A percentile compares a stretch with the other conserved stretches of the same genome.
These are phyloP conservation scores for Metschnikowia anglica DNA, from an alignment of 805 yeast genomes.

Conservation along the genomic window DNA sequence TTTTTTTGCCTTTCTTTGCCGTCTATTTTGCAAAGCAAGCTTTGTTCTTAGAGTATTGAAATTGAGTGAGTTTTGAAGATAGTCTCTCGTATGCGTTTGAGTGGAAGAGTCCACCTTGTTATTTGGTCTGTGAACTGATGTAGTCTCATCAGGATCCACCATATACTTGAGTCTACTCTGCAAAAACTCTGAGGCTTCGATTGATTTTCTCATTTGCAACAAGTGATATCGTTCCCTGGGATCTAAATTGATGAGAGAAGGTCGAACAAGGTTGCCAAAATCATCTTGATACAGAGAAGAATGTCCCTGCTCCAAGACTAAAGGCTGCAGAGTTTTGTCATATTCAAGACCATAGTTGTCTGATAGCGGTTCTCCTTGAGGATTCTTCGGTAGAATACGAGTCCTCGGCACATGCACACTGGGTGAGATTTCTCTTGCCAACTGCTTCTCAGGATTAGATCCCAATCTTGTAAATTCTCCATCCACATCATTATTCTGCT, in stretches of 20 bases:
- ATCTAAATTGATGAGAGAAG: constrained; percentile 45
- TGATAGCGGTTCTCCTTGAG: not conserved
- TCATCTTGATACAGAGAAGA: constrained; percentile 37
- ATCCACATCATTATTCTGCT: constrained; percentile 5
- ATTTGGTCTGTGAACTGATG: constrained; percentile 17
- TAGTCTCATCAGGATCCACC: constrained; percentile 42
- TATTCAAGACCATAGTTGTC: not conserved
- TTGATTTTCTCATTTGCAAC: constrained; percentile 38
- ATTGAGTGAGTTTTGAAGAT: constrained; percentile 29
- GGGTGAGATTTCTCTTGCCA: constrained; percentile 18
- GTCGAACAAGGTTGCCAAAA: constrained; percentile 40
- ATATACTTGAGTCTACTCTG: constrained; percentile 37
- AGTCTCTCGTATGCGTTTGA: constrained; percentile 38
- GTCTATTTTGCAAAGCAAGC: constrained; percentile 14
- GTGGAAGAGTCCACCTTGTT: constrained; percentile 42
- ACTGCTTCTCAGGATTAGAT: constrained; percentile 4
- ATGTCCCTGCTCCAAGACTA: constrained; percentile 32
- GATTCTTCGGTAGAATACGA: constrained; percentile 18
- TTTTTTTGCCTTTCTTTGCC: constrained; percentile 19
- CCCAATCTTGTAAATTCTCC: constrained; percentile 11
- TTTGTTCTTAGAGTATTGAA: constrained; percentile 25
- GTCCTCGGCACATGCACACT: constrained; percentile 18
- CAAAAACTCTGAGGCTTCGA: constrained; percentile 36
- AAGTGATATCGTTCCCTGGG: constrained; percentile 44
- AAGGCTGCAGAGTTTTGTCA: constrained; percentile 13